Evolutionary conservation across 2,329 filamentous ascomycete genomes (phyloP), one percentile per base, ranked within the genome.

Genomic region (Scedosporium minutisporum): DNA sequence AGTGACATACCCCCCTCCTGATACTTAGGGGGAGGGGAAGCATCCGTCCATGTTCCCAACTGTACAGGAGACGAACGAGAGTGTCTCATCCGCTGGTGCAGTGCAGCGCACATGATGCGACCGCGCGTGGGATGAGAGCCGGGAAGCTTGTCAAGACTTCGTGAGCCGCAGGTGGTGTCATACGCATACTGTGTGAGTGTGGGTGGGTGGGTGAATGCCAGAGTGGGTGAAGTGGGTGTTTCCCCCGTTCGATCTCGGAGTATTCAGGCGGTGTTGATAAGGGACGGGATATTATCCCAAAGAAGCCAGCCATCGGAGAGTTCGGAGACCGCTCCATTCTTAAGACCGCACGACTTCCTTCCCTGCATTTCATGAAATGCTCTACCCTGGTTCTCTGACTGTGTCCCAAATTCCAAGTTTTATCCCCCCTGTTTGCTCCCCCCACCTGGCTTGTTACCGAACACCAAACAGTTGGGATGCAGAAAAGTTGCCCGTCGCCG

Each of bases 341-440:
- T 16, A 21, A 48, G 18, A 18, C 18, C 44, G 16, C 44, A 48
- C 16, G 21, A 48, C 44, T 21, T 48, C 51, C 51, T 55, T 23
- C 18, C 51, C 51, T 55, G 51, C 18, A 55, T 23, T 23, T 14
- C 6, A 14, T 6, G 23, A 27, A 6, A 27, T 10, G 51, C 6
- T 6, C 18, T 23, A 23, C 51, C 51, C 23, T 27, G 51, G 51
- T 55, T 55, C 21, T n/a, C 23, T 27, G 18, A 25, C 23, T 55
- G 18, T 55, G 29, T 55, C 51, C 51, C 51, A 55, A 55, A 27
- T 55, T 55, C 51, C 51, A 55, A 55, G 51, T 55, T 55, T 55
- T 55, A 27, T 29, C 51, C 51, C 51, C 23, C 33, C 33, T 38
- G 33, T 23, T 21, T 55, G n/a, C 12, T 18, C 51, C 51, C 51